Base-by-base conservation (phyloP, 768 basidiomycete species). In the Dacryopinax primogenitus region DNA sequence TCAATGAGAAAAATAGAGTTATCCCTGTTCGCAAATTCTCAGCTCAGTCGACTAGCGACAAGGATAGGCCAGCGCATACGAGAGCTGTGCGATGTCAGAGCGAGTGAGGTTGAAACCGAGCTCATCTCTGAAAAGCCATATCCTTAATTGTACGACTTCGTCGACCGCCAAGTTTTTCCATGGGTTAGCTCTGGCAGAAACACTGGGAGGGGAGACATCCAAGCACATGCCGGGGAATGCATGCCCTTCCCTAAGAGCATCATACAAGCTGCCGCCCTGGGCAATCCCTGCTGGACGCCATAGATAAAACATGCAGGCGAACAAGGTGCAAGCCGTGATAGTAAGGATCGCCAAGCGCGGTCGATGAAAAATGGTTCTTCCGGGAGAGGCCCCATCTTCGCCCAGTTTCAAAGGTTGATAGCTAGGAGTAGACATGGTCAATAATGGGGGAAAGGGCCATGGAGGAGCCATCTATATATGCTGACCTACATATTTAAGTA, bases 1-100 rank as follows among this genome's bases (percentile, higher is more conserved):
- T 85, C 84, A 65, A 86, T 78, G 65, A 78, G 70, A 70, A 76
- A 81, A 39, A 84, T 72, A 66, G 76, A 71, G 70, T 85, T 84
- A 68, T 84, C 83, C 0, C 79, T 68, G 37, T 9, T 11, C 12
- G 34, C n/a, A 7, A 7, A 28, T 37, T 2, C 23, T 6, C 3
- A 18, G 23, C 7, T 3, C 41, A 3, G 41, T 15, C 7, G 23
- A 44, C 4, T 45, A 41, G 34, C 9, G 36, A 13, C 32, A 34
- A 3, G 33, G 62, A 32, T 4, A 37, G 34, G 2, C 13, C 37
- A 15, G 9, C 16, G 64, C 68, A 39, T 63, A 68, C 69, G 32
- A 77, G 9, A 76, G 62, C 11, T 51, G 63, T 1, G 78, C 76
- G 4, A 69, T 39, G 26, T 68, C 69, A 1, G 71, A 68, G 7